These are phyloP conservation scores for Russula dissimulans DNA, from an alignment of 768 basidiomycete species.

Conservation along the genomic window DNA sequence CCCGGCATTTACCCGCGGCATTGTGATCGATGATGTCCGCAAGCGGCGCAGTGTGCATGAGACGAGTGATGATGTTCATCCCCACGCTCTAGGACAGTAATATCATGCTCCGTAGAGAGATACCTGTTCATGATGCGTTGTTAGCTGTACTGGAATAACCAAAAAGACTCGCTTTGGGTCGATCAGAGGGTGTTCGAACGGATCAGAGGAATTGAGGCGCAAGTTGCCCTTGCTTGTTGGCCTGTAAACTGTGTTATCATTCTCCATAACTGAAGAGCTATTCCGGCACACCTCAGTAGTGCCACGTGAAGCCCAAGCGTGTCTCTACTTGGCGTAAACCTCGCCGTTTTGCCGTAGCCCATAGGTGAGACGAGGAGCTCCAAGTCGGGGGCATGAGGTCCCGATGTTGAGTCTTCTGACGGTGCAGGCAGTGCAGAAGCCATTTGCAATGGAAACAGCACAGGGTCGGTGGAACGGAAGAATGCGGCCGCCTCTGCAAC, in stretches of 20 bases:
- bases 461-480: constrained; percentile 39
- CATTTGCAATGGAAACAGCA: constrained; percentile 31
- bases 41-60: constrained; percentile 33
- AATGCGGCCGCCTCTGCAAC: constrained; percentile 44
- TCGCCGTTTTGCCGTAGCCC: constrained; percentile 20
- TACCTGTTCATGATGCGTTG: constrained; percentile 27
- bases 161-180: constrained; percentile 33
- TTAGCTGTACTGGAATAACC: constrained; percentile 1
- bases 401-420: constrained; percentile 27
- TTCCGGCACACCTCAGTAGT: constrained; percentile 25
- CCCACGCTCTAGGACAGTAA: constrained; percentile 34
- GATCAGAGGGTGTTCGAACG: constrained; percentile 35
- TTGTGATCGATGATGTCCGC: constrained; percentile 29
- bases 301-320: constrained; percentile 24
- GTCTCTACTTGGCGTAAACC: constrained; percentile 11
- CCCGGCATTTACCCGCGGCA: constrained; percentile 26
- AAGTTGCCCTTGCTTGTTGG: constrained; percentile 38
- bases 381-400: constrained; percentile 28
- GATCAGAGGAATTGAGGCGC: constrained; percentile 32
- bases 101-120: constrained; percentile 33
- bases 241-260: constrained; percentile 21
- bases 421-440: background rate
- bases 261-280: background rate
- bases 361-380: constrained; percentile 27
- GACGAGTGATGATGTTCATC: constrained; percentile 30